Conservation (phyloP, 1,284 basidiomycete species). For the Neotropicomus parvogracilis region DNA sequence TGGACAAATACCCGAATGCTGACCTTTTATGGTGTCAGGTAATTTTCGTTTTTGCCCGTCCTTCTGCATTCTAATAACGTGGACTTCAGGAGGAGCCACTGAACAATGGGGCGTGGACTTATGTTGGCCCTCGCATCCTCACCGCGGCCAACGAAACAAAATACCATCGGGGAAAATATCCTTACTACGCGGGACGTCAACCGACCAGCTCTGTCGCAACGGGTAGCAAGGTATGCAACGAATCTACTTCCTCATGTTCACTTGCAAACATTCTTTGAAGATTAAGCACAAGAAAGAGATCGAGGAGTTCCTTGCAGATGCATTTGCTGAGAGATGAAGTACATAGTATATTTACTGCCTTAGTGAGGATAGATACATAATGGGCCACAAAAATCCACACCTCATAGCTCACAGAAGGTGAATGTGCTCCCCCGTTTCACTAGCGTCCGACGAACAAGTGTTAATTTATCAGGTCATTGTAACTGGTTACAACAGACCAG, state of each 20-base stretch:
- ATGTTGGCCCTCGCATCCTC: constrained; percentile 85
- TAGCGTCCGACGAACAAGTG: too few species aligned
- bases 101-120: constrained; percentile 93
- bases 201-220: constrained; percentile 89
- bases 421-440: too few species aligned
- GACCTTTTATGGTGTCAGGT: constrained; percentile 90
- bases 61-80: constrained; percentile 4
- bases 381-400: background rate
- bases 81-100: constrained; percentile 71
- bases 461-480: too few species aligned
- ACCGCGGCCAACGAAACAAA: constrained; percentile 80
- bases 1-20: constrained; percentile 96
- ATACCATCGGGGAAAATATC: constrained; percentile 89
- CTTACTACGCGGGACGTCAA: constrained; percentile 81
- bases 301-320: constrained; percentile 62
- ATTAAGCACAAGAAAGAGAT: constrained; percentile 82
- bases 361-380: constrained; percentile 11
- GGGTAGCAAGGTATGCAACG: constrained; percentile 69
- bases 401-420: too few species aligned
- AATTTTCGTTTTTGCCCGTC: background rate
- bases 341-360: background rate
- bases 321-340: constrained; percentile 41
- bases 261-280: constrained; percentile 35
- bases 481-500: too few species aligned
- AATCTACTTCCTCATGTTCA: background rate